phyloP scores from a whole-genome alignment of 139 green algal genomes.

The Tetradesmus obliquus region DNA sequence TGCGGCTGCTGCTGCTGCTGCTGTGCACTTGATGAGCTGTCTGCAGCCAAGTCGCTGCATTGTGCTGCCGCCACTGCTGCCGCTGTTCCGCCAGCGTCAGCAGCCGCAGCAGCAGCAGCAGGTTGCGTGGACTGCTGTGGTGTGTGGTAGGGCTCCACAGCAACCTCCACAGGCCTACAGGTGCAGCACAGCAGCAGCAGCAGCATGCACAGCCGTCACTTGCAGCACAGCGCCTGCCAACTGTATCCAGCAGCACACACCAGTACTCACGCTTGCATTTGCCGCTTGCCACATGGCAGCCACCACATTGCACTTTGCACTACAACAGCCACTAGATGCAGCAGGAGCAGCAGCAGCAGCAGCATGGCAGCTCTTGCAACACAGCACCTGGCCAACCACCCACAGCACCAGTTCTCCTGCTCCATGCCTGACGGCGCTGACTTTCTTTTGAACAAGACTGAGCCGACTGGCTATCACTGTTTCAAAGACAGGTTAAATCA shows the following conservation, averaged over 20 bases:
- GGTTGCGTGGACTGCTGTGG: conserved; percentile 9
- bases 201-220: background rate
- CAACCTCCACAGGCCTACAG: conserved; percentile 54
- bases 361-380: background rate
- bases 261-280: no score
- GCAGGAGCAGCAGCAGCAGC: background rate
- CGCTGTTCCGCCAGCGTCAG: background rate
- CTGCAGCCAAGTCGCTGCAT: background rate
- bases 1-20: conserved; percentile 14
- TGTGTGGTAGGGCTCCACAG: conserved; percentile 37
- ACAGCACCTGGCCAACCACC: background rate
- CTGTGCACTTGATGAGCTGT: background rate
- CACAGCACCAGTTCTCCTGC: conserved; percentile 62
- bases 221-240: no score
- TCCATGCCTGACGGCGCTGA: conserved; percentile 61
- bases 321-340: no score
- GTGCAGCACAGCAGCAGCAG: background rate
- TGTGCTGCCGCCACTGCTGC: background rate
- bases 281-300: no score
- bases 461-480: no score
- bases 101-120: background rate
- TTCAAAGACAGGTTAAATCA: no score
- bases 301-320: no score
- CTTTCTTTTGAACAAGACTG: background rate
- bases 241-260: no score